Conservation (phyloP, 768 basidiomycete species). For the Suillus hirtellus region DNA sequence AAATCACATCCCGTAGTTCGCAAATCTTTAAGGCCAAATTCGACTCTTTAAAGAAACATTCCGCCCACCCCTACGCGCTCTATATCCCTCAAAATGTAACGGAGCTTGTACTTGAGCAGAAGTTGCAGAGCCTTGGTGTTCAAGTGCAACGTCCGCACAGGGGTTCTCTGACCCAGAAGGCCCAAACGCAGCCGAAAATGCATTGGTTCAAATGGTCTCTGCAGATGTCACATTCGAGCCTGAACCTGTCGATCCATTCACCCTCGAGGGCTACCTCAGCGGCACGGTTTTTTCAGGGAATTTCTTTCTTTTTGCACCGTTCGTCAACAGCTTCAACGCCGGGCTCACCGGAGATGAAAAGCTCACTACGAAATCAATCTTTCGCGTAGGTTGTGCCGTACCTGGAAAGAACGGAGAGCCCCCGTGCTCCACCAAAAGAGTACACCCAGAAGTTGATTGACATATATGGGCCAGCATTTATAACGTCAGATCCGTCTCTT, state of each 20-base stretch:
- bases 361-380: constrained; percentile 20
- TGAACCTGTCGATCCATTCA: constrained; percentile 17
- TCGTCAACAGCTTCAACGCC: constrained; percentile 23
- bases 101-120: constrained; percentile 41
- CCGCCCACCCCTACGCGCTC: constrained; percentile 43
- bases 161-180: constrained; percentile 46
- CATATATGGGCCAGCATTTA: background rate
- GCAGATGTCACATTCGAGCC: constrained; percentile 47
- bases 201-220: constrained; percentile 41
- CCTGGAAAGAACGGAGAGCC: constrained; percentile 31
- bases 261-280: constrained; percentile 16
- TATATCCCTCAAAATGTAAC: constrained; percentile 45
- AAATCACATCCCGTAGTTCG: constrained; percentile 32
- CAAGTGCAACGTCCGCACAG: constrained; percentile 38
- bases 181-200: constrained; percentile 15
- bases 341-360: background rate
- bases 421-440: constrained; percentile 10
- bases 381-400: constrained; percentile 40
- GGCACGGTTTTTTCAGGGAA: constrained; percentile 26
- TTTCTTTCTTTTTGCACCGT: constrained; percentile 34
- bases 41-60: constrained; percentile 37
- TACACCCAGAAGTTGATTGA: constrained; percentile 8
- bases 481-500: constrained; percentile 7
- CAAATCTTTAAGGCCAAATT: constrained; percentile 34
- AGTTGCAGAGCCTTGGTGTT: constrained; percentile 35